These are phyloP conservation scores for Mucor racemosus DNA, from an alignment of 371 early-diverging fungal genomes.

Conservation along the genomic window DNA sequence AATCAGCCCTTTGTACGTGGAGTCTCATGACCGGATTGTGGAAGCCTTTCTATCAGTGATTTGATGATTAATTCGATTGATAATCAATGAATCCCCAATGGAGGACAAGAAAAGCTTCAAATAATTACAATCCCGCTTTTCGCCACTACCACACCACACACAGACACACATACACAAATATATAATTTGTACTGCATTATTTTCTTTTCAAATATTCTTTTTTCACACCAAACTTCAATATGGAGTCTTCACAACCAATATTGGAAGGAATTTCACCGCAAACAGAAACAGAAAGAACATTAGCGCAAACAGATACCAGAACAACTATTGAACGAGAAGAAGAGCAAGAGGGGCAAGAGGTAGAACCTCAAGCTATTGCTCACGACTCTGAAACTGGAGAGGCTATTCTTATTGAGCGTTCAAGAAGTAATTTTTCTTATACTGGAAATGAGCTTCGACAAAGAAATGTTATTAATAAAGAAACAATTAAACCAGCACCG, in stretches of 20 bases:
- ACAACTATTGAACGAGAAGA: slow-evolving; percentile 1
- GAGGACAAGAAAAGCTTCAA: background rate
- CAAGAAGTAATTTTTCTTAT: slow-evolving; percentile 13
- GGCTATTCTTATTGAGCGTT: slow-evolving; percentile 17
- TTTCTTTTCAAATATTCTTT: background rate
- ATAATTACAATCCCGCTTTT: background rate
- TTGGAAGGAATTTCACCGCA: background rate
- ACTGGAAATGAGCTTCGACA: slow-evolving; percentile 21
- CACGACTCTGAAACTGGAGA: slow-evolving; percentile 18
- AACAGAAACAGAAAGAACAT: background rate
- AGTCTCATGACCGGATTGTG: too few species aligned
- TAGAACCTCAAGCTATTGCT: background rate
- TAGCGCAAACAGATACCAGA: background rate
- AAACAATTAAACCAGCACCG: background rate
- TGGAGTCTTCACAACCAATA: background rate
- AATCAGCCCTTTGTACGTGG: too few species aligned
- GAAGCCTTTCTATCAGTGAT: background rate
- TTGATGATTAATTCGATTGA: background rate
- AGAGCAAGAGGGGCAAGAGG: background rate
- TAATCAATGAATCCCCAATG: background rate
- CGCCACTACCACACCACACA: background rate
- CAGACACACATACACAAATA: background rate
- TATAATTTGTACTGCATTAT: background rate
- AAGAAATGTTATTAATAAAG: slow-evolving; percentile 13
- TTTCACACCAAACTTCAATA: slow-evolving; percentile 3